Base-by-base conservation (phyloP, 345 rosid genomes). In the Lepidium didymum region DNA sequence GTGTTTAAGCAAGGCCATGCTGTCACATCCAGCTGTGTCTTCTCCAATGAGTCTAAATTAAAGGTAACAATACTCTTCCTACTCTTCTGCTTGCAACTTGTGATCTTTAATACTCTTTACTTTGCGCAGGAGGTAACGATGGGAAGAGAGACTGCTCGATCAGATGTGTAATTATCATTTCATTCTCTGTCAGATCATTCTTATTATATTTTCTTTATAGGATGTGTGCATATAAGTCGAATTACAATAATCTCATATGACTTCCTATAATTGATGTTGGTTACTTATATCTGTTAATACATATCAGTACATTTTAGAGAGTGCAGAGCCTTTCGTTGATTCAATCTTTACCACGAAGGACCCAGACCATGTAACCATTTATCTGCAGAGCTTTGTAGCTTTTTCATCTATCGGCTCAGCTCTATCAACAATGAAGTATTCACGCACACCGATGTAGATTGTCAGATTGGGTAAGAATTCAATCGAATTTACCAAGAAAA, bases 1-100 rank as follows among this genome's bases (percentile, higher is more conserved):
- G 53, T 81, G 59, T 84, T 77, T 37, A 78, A 84, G 67, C 78
- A 66, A 12, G 89, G 84, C 52, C 50, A 10, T 40, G 85, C 95
- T 38, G 38, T 85, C 52, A 81, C 91, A 38, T 85, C 95, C 47
- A 81, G 69, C 56, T 91, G 87, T 77, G 70, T 70, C 75, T 86
- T 94, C 79, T 87, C 94, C 41, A 38, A 38, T 15, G 80, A 82
- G 23, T 73, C 73, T 34, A 84, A 83, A 75, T 75, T 73, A 53
- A 83, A 90, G 91, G 97, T 74, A 65, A 49, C 19, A 21, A 6
- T 25, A 36, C 14, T 56, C 21, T 25, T 47, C 59, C 73, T n/a
- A 64, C 29, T 50, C 46, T 46, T 27, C 43, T 46, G 25, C 47
- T 56, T 52, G 29, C 52, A 11, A 11, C 62, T 8, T 37, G 25